A percentile compares a stretch with the other conserved stretches of the same genome.
Conservation (phyloP, 2,329 filamentous ascomycete genomes). For the Neoarthrinium moseri region DNA sequence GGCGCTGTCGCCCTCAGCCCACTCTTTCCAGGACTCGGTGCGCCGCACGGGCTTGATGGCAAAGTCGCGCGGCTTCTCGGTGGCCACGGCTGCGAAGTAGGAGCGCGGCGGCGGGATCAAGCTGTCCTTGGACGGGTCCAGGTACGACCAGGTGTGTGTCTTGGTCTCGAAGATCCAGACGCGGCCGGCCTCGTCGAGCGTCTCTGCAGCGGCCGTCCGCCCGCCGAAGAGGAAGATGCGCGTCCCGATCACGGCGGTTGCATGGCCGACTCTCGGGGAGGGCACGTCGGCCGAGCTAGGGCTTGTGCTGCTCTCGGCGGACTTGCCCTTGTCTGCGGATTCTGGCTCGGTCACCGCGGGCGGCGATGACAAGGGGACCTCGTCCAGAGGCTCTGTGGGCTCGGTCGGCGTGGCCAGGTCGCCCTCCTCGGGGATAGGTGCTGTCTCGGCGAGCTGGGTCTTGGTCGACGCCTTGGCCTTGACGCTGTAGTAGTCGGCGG, state of each 20-base stretch:
- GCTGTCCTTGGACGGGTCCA: conserved; percentile 54
- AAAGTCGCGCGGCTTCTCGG: conserved; percentile 55
- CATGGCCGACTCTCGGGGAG: conserved; percentile 69
- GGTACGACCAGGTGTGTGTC: conserved; percentile 60
- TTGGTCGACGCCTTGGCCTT: conserved; percentile 42
- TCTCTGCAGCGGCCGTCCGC: conserved; percentile 68
- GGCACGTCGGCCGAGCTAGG: conserved; percentile 55
- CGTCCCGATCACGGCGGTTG: conserved; percentile 64
- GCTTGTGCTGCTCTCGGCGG: conserved; percentile 36
- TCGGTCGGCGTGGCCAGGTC: conserved; percentile 55
- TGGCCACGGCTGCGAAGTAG: conserved; percentile 64
- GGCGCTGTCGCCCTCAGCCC: conserved; percentile 53
- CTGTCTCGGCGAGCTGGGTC: conserved; percentile 21
- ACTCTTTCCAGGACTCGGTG: conserved; percentile 51
- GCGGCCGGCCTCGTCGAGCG: conserved; percentile 71
- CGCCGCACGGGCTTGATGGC: conserved; percentile 30
- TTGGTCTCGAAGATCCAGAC: conserved; percentile 75
- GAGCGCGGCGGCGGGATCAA: conserved; percentile 64
- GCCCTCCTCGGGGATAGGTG: conserved; percentile 44
- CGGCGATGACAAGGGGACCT: conserved; percentile 38
- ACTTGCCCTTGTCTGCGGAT: conserved; percentile 36
- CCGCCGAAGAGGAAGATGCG: conserved; percentile 83
- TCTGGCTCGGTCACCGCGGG: conserved; percentile 18
- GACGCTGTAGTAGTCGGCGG: conserved; percentile 59
- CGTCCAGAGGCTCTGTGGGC: conserved; percentile 43